phyloP scores from a whole-genome alignment of 176 grass and related monocot species.

The Triticum timopheevii region DNA sequence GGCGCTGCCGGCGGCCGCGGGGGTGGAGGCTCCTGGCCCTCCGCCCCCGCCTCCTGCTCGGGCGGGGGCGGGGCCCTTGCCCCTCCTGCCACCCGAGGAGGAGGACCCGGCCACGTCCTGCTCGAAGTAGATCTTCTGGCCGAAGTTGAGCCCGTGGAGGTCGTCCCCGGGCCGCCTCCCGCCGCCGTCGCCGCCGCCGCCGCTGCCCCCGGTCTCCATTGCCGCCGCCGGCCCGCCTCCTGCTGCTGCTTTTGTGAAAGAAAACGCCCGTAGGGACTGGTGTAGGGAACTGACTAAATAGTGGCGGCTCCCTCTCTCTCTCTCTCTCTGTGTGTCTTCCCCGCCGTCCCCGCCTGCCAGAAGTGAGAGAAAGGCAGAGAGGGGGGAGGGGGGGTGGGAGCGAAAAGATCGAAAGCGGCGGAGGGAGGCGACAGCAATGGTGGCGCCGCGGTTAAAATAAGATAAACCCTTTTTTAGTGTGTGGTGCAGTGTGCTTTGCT shows the following conservation, averaged over 20 bases:
- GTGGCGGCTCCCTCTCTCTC: not conserved
- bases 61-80: constrained; percentile 17
- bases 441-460: constrained; percentile 45
- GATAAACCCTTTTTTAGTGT: constrained; percentile 21
- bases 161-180: constrained; percentile 40
- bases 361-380: not conserved
- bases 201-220: constrained; percentile 58
- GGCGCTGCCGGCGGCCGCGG: not conserved
- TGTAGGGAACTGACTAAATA: not conserved
- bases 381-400: not conserved
- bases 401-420: not conserved
- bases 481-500: constrained; percentile 36
- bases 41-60: not conserved
- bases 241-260: not conserved
- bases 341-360: not conserved
- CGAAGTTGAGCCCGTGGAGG: constrained; percentile 75
- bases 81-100: constrained; percentile 30
- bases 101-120: constrained; percentile 32
- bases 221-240: not conserved
- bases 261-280: not conserved
- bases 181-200: not conserved
- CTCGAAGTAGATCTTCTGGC: constrained; percentile 96
- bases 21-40: not conserved
- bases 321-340: no score
- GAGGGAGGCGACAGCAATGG: constrained; percentile 28